These are phyloP conservation scores for Talaromyces liani DNA, from an alignment of 495 filamentous ascomycete species.

Conservation along the genomic window DNA sequence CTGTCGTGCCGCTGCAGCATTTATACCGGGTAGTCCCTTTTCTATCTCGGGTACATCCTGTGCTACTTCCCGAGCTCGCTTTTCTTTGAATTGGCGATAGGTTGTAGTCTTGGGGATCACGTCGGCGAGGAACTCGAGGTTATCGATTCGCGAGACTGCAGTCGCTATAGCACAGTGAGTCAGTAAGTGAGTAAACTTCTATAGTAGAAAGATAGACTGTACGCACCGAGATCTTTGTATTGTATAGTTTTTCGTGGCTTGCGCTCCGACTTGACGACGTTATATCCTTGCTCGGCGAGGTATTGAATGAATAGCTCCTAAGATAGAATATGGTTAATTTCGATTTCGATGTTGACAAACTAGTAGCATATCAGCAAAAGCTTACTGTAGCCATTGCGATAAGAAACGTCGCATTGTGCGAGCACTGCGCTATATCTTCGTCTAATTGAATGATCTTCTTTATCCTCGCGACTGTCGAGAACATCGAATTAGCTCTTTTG, in stretches of 20 bases:
- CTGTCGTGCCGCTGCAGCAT: conserved; percentile 23
- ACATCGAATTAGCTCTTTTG: neutral
- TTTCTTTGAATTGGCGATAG: conserved; percentile 71
- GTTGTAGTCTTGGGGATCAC: conserved; percentile 79
- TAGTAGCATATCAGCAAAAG: neutral
- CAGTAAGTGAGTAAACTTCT: conserved; percentile 2
- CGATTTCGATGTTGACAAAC: neutral
- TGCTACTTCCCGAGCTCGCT: conserved; percentile 39
- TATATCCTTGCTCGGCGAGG: conserved; percentile 74
- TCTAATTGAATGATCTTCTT: conserved; percentile 90
- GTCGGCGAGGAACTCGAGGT: conserved; percentile 91
- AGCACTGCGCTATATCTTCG: conserved; percentile 74
- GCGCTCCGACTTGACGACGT: conserved; percentile 79
- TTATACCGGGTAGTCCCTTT: conserved; percentile 48
- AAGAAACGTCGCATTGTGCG: conserved; percentile 90
- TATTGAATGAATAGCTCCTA: conserved; percentile 97
- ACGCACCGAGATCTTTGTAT: conserved; percentile 88
- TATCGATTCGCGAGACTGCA: conserved; percentile 82
- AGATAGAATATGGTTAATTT: conserved; percentile 9
- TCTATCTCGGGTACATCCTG: conserved; percentile 38
- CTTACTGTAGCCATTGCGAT: conserved; percentile 82
- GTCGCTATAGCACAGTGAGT: conserved; percentile 46
- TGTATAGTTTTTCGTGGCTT: conserved; percentile 92
- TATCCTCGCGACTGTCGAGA: conserved; percentile 69
- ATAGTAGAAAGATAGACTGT: conserved; percentile 12